Evolutionary conservation across 768 basidiomycete genomes (phyloP), one percentile per base, ranked within the genome.

Genomic region (Agaricus sinodeliciosus): DNA sequence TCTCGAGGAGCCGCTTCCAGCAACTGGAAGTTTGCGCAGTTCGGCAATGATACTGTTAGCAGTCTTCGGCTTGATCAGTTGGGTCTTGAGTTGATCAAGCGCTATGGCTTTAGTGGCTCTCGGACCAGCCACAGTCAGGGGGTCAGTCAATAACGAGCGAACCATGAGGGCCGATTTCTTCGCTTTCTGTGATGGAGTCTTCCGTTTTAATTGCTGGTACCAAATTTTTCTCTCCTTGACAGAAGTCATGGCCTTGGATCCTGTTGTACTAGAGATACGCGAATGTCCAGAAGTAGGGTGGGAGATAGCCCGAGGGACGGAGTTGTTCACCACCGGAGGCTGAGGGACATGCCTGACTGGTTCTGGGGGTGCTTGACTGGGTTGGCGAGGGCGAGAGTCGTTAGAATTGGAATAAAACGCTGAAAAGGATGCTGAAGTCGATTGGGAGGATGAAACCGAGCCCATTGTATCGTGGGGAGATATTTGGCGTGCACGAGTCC

Each of bases 11-110:
- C 58, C 67, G 47, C 73, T 42, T 25, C 50, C 74, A 8, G 71
- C 64, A 3, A 74, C 69, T n/a, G 90, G 79, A 37, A 91, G 72
- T 7, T 69, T 59, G 37, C 78, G 81, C 12, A 92, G 74, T 44
- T 90, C 81, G n/a, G 77, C 72, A 56, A 91, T 87, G 54, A 92
- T 72, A 60, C 77, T 81, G 63, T 80, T 80, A 18, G 88, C 89
- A 12, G 76, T 70, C 64, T 85, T 84, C 16, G 85, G 80, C 41
- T 84, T 63, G 56, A 80, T 69, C 25, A 92, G 79, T 63, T 83
- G 77, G 1, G 81, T 69, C 65, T 87, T 90, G 60, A 87, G 73
- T 59, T 81, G 84, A 58, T 69, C 75, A 19, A 90, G 55, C 31
- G 79, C 76, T 9, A 71, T 56, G 4, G 69, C 57, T 46, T 70